Base-by-base conservation (phyloP, 2,329 filamentous ascomycete genomes). In the Paraconiothyrium sp. region DNA sequence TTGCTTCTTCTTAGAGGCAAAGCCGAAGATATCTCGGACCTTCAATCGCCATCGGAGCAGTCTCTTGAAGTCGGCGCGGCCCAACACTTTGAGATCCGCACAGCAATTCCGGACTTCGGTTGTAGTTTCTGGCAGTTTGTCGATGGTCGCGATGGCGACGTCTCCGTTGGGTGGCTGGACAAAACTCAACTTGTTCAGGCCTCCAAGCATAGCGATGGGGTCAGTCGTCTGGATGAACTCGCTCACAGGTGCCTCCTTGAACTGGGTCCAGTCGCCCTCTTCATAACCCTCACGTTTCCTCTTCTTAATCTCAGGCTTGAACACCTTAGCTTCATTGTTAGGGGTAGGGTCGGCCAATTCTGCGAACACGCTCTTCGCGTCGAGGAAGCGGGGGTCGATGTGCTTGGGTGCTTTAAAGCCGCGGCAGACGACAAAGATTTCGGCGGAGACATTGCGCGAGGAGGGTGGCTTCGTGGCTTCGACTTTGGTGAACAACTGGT, bases 291-390 rank as follows among this genome's bases (percentile, higher is more conserved):
- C 94, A 84, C 95, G 86, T 87, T 97, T 98, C 61, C 95, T 85
- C 88, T 97, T 99, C 86, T 98, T 99, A 75, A 92, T 85, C 76
- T 99, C 95, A 0, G 95, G 95, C 68, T 99, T 97, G 84, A 94
- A 99, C 2, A 99, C 95, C 78, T 97, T 97, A 43, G 95, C 95
- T 78, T 99, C 95, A 70, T 98, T 96, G 79, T 98, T 99, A 1
- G 93, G 93, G 0, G 90, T 91, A 1, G 92, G 88, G 60, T 91
- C 92, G 35, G 90, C 84, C n/a, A 97, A 83, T 78, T 99, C 95
- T 35, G 94, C 94, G 74, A 99, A 99, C 34, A 98, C 95, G 60
- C 91, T 88, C 67, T 89, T 89, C 6, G 95, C 89, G 73, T 99
- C 95, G 56, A 99, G 84, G 77, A 99, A 96, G 68, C 92, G 92